These are phyloP conservation scores for Cynara cardunculus DNA, from an alignment of 129 eudicot species.

Conservation along the genomic window DNA sequence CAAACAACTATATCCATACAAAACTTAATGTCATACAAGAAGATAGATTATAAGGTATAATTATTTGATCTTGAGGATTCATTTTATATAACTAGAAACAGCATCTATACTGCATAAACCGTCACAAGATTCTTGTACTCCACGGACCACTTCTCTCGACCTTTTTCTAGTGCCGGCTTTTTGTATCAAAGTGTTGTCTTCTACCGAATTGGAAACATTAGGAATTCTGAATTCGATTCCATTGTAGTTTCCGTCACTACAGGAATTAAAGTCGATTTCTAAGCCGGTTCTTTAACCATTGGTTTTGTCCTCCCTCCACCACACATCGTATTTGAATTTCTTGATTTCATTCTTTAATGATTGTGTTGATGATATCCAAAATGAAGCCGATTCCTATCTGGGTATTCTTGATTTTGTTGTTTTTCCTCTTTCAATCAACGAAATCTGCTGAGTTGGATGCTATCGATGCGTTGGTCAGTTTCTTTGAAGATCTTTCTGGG, in stretches of 20 bases:
- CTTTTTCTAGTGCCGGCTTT: conserved; percentile 34
- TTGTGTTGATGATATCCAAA: conserved; percentile 6
- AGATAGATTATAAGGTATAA: conserved; percentile 14
- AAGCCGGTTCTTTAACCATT: conserved; percentile 8
- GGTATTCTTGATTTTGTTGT: conserved; percentile 25
- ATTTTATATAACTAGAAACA: background rate
- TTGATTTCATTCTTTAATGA: conserved; percentile 17
- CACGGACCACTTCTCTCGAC: conserved; percentile 14
- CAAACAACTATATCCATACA: too few relatives aligned
- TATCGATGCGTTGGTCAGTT: conserved; percentile 30
- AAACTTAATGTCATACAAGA: conserved; percentile 19
- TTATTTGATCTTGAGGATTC: background rate
- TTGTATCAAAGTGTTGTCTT: conserved; percentile 23
- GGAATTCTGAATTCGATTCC: conserved; percentile 19
- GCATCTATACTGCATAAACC: conserved; percentile 34
- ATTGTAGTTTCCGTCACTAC: conserved; percentile 22
- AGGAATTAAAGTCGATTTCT: conserved; percentile 7
- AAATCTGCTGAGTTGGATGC: conserved; percentile 34
- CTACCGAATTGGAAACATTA: conserved; percentile 11
- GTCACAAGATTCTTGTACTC: conserved; percentile 31
- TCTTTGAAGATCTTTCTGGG: conserved; percentile 35
- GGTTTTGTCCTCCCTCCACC: conserved; percentile 8
- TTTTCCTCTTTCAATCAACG: conserved; percentile 30
- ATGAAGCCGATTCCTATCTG: conserved; percentile 41
- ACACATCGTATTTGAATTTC: conserved; percentile 4